A percentile compares a stretch with the other conserved stretches of the same genome.
These are phyloP conservation scores for Jimgerdemannia lactiflua DNA, from an alignment of 192 early-diverging fungal genomes.

Conservation along the genomic window DNA sequence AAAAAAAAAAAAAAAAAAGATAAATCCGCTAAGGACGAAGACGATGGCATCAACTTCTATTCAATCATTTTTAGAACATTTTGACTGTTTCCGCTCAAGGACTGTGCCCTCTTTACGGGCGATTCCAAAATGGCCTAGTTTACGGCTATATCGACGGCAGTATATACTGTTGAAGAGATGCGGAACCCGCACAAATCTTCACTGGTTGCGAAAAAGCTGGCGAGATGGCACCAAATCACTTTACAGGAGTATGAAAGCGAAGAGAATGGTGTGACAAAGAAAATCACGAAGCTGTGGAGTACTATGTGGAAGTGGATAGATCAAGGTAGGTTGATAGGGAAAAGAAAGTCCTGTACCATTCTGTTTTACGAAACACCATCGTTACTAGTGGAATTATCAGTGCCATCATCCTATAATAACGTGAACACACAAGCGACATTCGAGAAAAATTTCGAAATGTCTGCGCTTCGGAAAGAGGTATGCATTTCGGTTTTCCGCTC, in stretches of 20 bases:
- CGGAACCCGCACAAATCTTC: constrained; percentile 62
- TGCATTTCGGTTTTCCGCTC: constrained; percentile 3
- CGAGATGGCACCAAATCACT: constrained; percentile 75
- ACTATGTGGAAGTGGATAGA: constrained; percentile 74
- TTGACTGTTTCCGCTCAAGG: constrained; percentile 63
- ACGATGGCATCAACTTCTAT: not conserved
- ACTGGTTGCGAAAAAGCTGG: constrained; percentile 76
- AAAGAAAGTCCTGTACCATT: no score
- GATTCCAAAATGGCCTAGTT: constrained; percentile 89
- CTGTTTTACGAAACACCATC: no score
- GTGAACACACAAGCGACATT: constrained; percentile 57
- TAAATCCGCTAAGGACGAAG: no score
- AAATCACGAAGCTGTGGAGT: constrained; percentile 52
- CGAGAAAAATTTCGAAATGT: constrained; percentile 45
- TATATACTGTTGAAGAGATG: constrained; percentile 76
- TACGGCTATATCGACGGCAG: constrained; percentile 85
- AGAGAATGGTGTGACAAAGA: not conserved
- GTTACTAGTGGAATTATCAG: constrained; percentile 20
- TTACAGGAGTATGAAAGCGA: not conserved
- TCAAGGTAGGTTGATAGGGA: constrained; percentile 36
- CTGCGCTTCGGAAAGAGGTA: constrained; percentile 41
- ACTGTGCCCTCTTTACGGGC: constrained; percentile 77
- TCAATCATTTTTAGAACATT: constrained; percentile 67
- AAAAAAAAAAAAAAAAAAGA: no score
- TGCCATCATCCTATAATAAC: constrained; percentile 55